Evolutionary conservation across 768 basidiomycete species (phyloP), one percentile per base, ranked within the genome.

Genomic region (Naganishia kalamii): DNA sequence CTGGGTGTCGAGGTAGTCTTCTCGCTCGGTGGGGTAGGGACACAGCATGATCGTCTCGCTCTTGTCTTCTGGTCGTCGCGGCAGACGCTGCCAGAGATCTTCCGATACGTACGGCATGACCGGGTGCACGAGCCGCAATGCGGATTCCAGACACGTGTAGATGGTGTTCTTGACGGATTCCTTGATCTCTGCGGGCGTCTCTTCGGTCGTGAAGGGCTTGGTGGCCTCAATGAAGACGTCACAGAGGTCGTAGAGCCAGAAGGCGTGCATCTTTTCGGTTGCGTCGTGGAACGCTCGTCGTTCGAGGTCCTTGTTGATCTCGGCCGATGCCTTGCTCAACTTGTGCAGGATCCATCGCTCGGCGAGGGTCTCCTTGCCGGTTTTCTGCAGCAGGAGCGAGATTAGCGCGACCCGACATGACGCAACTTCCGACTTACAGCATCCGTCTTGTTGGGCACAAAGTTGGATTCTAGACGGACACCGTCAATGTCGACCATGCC

Each of bases 61-160:
- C 10, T 82, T 69, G 75, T 97, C 92, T 43, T 87, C 87, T 1
- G 87, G 85, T 66, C 92, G 82, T 19, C 93, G 83, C 0, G 93
- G 92, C 1, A 99, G 81, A 30, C 96, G 85, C 77, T 99, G 96
- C 96, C 96, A 99, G 12, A 99, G 81, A 77, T 98, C 96, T 79
- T 99, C 96, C 4, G 96, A 97, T 33, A 99, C 90, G 78, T 89
- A 99, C 0, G 96, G 96, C 96, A 98, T 99, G 81, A 98, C 92
- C 0, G 96, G 96, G 77, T 98, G 96, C 0, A 98, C 82, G 1
- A 99, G 82, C 21, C 88, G 86, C 60, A 99, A 82, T 11, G 93
- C 96, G 66, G 87, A 80, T 71, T 99, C 96, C 43, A 99, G 83
- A 76, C 92, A 94, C 7, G 88, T 93, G 78, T 97, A 96, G 40